These are phyloP conservation scores for Anacardium occidentale DNA, from an alignment of 345 rosid genomes.

Conservation along the genomic window DNA sequence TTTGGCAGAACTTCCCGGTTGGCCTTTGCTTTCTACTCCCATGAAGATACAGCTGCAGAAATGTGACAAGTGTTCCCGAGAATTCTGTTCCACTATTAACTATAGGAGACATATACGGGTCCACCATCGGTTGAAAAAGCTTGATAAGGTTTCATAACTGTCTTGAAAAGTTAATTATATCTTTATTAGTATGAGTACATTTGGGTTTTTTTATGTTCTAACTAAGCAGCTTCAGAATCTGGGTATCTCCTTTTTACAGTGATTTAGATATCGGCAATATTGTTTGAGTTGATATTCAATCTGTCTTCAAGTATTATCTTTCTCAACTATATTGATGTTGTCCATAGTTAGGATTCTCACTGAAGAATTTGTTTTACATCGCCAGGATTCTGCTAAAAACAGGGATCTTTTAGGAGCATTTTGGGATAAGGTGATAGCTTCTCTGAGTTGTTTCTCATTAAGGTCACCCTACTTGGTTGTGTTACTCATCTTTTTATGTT, in stretches of 20 bases:
- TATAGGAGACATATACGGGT: slow-evolving; percentile 84
- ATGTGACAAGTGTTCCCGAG: slow-evolving; percentile 85
- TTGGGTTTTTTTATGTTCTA: background rate
- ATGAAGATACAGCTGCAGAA: slow-evolving; percentile 87
- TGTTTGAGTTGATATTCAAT: background rate
- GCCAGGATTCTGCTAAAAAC: slow-evolving; percentile 71
- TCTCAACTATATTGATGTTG: slow-evolving; percentile 10
- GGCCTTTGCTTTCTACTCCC: slow-evolving; percentile 83
- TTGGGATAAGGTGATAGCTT: slow-evolving; percentile 72
- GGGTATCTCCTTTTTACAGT: background rate
- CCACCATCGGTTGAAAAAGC: slow-evolving; percentile 78
- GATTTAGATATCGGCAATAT: background rate
- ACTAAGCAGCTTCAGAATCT: background rate
- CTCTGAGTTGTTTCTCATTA: slow-evolving; percentile 8
- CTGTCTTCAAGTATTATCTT: slow-evolving; percentile 2
- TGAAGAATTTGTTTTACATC: slow-evolving; percentile 21
- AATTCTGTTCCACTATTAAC: slow-evolving; percentile 85
- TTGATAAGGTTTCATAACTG: slow-evolving; percentile 61
- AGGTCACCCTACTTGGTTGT: slow-evolving; percentile 10
- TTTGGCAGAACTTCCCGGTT: slow-evolving; percentile 63
- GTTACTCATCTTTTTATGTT: slow-evolving; percentile 26
- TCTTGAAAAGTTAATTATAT: slow-evolving; percentile 11
- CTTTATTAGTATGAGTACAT: slow-evolving; percentile 3
- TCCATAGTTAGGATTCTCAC: slow-evolving; percentile 13
- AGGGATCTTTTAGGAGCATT: slow-evolving; percentile 69